Evolutionary conservation across 306 rosid genomes (phyloP).

Genomic region (Calophaca sinica): DNA sequence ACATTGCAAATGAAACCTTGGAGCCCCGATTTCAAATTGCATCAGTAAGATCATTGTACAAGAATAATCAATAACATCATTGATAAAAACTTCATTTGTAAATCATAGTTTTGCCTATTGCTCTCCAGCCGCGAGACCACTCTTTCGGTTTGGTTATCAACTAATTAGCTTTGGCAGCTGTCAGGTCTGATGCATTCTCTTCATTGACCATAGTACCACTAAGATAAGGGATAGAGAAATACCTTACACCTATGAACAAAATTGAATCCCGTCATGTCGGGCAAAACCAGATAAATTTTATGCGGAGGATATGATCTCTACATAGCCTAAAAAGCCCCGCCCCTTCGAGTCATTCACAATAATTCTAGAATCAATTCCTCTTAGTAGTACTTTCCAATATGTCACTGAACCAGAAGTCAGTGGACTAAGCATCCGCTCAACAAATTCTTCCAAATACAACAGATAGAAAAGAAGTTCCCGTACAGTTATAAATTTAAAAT

Average conservation of each 20-base stretch:
- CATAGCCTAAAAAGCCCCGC: no score
- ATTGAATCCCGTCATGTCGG: not conserved
- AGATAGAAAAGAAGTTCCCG: not conserved
- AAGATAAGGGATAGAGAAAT: not conserved
- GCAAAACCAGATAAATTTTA: slow-evolving; percentile 1
- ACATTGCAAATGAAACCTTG: slow-evolving; percentile 7
- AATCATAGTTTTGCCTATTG: not conserved
- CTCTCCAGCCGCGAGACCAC: no score
- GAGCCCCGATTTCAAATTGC: slow-evolving; percentile 18
- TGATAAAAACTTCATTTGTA: slow-evolving; percentile 7
- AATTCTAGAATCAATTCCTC: no score
- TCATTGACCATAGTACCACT: slow-evolving; percentile 6
- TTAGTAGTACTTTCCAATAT: not conserved
- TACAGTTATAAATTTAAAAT: not conserved
- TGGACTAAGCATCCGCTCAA: not conserved
- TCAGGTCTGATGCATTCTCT: slow-evolving; percentile 22
- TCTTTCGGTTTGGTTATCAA: no score
- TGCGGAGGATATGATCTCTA: no score
- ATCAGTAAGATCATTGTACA: slow-evolving; percentile 12
- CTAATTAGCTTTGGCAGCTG: slow-evolving; percentile 23
- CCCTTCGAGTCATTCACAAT: no score
- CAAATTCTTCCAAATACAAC: not conserved
- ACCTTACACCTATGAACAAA: slow-evolving; percentile 18
- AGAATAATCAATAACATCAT: slow-evolving; percentile 1
- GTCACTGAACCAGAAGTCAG: not conserved